Conservation (phyloP, 768 basidiomycete genomes). For the Rhodotorula babjevae region DNA sequence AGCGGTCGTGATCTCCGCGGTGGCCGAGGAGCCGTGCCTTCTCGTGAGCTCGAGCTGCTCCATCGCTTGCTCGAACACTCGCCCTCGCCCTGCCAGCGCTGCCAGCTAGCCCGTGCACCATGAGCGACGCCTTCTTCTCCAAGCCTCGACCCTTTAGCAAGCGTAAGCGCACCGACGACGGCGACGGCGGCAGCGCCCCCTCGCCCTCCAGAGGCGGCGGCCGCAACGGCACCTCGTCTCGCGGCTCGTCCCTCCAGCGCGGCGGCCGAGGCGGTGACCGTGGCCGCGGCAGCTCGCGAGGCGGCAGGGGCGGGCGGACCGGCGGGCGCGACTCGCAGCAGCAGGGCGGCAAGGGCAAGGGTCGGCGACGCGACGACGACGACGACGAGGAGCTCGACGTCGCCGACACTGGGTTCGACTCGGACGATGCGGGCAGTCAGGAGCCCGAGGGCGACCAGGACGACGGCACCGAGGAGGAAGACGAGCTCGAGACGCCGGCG, state of each 20-base stretch:
- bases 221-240: not conserved
- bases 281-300: not conserved
- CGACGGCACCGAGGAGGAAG: constrained; percentile 66
- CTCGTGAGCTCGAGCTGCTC: not conserved
- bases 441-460: constrained; percentile 46
- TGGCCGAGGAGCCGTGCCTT: too few relatives aligned
- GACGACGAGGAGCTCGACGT: constrained; percentile 30
- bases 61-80: not conserved
- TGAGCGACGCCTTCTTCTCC: constrained; percentile 39
- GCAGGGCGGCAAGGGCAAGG: constrained; percentile 16
- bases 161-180: constrained; percentile 22
- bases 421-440: constrained; percentile 41
- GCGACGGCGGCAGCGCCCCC: constrained; percentile 2
- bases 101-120: not conserved
- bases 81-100: not conserved
- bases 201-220: not conserved
- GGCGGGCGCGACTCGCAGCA: not conserved
- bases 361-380: constrained; percentile 20
- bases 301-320: not conserved
- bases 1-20: too few relatives aligned
- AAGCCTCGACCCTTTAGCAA: constrained; percentile 35
- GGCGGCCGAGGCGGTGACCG: not conserved
- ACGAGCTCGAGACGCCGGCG: constrained; percentile 82
- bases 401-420: constrained; percentile 34
- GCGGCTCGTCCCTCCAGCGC: not conserved